Evolutionary conservation across 257 asterid species (phyloP).

Genomic region (Solanum raphanifolium): DNA sequence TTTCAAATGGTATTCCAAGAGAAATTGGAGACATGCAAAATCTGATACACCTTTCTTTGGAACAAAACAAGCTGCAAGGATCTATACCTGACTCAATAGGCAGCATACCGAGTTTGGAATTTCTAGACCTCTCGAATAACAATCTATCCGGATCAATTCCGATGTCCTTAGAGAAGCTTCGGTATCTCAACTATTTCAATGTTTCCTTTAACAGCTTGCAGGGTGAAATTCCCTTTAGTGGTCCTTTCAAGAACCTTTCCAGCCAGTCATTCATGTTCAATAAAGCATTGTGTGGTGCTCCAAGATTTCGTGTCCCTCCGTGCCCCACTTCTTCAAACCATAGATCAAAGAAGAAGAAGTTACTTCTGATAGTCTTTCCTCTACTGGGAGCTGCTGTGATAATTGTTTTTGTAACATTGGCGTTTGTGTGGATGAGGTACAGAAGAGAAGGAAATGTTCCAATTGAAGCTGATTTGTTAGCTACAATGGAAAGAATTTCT

Average conservation of each 20-base stretch:
- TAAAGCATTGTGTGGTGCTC: conserved; percentile 11
- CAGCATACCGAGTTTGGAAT: neutral
- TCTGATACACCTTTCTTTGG: neutral
- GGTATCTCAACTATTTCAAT: neutral
- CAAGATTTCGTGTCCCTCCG: neutral
- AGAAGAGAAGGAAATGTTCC: neutral
- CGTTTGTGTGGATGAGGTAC: neutral
- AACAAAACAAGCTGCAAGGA: conserved; percentile 16
- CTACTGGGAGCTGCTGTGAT: neutral
- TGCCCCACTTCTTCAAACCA: neutral
- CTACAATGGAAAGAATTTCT: neutral
- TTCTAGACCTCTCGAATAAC: conserved; percentile 13
- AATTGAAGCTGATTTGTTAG: neutral
- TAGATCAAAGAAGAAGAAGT: neutral
- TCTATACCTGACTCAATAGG: conserved; percentile 13
- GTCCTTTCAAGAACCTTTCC: conserved; percentile 11
- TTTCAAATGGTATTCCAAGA: conserved; percentile 8
- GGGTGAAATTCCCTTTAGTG: conserved; percentile 17
- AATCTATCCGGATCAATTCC: conserved; percentile 17
- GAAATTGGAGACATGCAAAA: neutral
- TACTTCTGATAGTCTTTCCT: neutral
- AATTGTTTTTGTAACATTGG: neutral
- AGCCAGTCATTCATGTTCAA: conserved; percentile 9
- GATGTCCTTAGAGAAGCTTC: conserved; percentile 4
- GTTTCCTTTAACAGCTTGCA: conserved; percentile 9